Evolutionary conservation across 139 green algal genomes (phyloP).

Genomic region (Picochlorum sp.): DNA sequence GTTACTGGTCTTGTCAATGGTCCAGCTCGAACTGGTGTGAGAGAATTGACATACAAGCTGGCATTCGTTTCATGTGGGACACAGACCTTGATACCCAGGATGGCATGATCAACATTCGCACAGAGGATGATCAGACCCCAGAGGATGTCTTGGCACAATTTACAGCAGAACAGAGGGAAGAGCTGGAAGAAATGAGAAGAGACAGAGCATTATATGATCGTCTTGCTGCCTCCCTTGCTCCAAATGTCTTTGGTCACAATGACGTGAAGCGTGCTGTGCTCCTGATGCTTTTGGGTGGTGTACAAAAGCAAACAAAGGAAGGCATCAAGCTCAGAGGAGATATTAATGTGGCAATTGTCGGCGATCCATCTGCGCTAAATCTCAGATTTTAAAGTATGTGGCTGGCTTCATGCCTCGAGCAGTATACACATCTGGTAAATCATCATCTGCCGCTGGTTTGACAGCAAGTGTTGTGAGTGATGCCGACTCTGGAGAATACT

Average conservation of each 20-base stretch:
- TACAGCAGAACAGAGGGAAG: constrained; percentile 28
- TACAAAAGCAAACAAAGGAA: constrained; percentile 79
- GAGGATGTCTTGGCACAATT: constrained; percentile 58
- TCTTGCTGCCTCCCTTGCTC: constrained; percentile 67
- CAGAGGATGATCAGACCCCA: constrained; percentile 44
- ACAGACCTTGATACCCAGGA: constrained; percentile 38
- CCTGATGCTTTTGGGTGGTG: constrained; percentile 87
- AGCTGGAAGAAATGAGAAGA: constrained; percentile 37
- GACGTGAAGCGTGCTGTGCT: constrained; percentile 84
- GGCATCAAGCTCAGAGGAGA: constrained; percentile 90
- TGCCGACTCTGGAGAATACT: constrained; percentile 86
- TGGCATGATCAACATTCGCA: constrained; percentile 73
- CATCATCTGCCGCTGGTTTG: constrained; percentile 88
- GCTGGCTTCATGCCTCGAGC: constrained; percentile 76
- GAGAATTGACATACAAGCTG: constrained; percentile 90
- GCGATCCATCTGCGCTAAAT: constrained; percentile 93
- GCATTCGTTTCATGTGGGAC: constrained; percentile 75
- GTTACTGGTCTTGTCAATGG: constrained; percentile 60
- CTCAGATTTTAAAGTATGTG: constrained; percentile 87
- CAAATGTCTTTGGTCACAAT: constrained; percentile 74
- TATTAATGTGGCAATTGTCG: constrained; percentile 98
- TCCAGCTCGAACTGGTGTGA: constrained; percentile 47
- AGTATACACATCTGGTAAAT: constrained; percentile 97
- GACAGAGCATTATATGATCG: constrained; percentile 44
- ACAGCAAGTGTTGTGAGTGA: constrained; percentile 94